Conservation (phyloP, 305 asterid species). For the Fraxinus paxiana region DNA sequence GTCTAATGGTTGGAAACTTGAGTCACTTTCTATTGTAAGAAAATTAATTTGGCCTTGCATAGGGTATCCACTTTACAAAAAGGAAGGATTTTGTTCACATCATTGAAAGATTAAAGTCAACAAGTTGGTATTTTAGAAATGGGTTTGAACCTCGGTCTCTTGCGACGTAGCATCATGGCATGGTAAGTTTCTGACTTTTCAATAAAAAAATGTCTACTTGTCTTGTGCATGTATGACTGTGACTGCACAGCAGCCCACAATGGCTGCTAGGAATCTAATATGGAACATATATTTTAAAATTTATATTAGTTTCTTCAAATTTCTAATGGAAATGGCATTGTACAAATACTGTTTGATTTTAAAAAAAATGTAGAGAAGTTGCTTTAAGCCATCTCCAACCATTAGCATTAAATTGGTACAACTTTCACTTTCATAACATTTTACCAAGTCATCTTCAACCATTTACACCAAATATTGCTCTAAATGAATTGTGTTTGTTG, state of each 20-base stretch:
- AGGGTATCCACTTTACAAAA: background rate
- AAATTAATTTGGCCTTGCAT: background rate
- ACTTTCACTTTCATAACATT: no score
- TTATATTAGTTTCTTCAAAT: constrained; percentile 18
- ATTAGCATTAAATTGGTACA: no score
- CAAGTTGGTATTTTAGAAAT: background rate
- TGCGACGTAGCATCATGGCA: constrained; percentile 11
- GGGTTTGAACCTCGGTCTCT: background rate
- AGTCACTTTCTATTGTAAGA: no score
- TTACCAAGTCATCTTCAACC: no score
- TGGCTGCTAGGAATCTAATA: background rate
- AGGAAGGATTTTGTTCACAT: background rate
- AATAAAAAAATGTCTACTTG: background rate
- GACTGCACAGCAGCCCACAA: background rate
- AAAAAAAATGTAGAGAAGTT: background rate
- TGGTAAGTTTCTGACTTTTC: background rate
- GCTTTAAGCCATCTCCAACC: background rate
- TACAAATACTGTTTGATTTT: background rate
- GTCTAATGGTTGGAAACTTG: no score
- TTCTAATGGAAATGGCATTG: background rate
- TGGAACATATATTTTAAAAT: background rate
- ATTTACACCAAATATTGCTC: no score
- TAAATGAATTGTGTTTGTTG: no score
- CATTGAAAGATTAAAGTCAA: background rate
- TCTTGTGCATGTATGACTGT: background rate